Evolutionary conservation across 495 filamentous ascomycete genomes (phyloP), one percentile per base, ranked within the genome.

Genomic region (Trichoderma asperelloides): DNA sequence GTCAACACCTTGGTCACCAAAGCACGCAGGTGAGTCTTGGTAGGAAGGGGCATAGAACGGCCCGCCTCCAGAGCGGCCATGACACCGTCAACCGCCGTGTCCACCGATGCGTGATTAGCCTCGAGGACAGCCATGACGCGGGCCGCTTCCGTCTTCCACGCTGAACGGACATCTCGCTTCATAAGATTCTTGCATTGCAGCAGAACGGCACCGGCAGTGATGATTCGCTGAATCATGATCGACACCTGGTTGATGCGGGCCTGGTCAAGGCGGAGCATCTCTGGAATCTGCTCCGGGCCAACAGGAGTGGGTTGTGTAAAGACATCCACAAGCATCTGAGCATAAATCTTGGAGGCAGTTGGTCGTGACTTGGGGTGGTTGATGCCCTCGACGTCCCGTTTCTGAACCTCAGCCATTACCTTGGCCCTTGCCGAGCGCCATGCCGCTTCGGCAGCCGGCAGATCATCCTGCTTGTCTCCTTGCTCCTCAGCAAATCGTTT

Each of bases 181-280:
- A 98, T 87, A 13, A 97, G 82, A 73, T 96, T 98, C 81, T 98
- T 98, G 70, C 91, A 92, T 1, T 96, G 96, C 40, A 98, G 76
- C 8, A 96, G 81, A 66, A 98, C 93, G 21, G 91, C 91, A 3
- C 82, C 84, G 9, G 92, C 85, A 23, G 91, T 90, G 27, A 93
- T 86, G 69, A 95, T 88, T 60, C 88, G 87, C 66, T 93, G 85
- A 12, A 88, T 84, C 39, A 88, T 82, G 8, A 81, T 79, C 33
- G 93, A 90, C 47, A 92, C 81, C 37, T 84, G 82, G 28, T 78
- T 75, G 39, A 93, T 81, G 27, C 96, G 90, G 55, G 86, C 85
- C 57, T 80, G 76, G 71, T 98, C 95, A 11, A 98, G 87, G 23
- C 85, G 83, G 3, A 98, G 84, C 7, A 94, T 97, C 73, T 98